Evolutionary conservation across 305 asterid species (phyloP).

Genomic region (Solanum hybrid): DNA sequence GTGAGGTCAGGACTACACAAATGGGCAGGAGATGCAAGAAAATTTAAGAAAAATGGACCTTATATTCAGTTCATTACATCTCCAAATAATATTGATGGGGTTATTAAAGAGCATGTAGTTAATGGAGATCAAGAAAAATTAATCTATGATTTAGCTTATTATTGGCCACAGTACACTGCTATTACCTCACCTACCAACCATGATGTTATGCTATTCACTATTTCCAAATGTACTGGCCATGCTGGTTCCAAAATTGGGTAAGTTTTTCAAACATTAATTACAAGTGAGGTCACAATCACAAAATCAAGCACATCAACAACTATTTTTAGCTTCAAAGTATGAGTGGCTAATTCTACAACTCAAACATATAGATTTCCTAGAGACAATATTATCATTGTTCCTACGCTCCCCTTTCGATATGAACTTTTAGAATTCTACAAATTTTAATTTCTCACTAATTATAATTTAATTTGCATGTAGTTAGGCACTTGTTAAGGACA

Average conservation of each 20-base stretch:
- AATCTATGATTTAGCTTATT: slow-evolving; percentile 37
- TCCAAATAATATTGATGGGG: slow-evolving; percentile 70
- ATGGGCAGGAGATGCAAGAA: slow-evolving; percentile 20
- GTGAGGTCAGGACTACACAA: slow-evolving; percentile 39
- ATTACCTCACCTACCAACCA: slow-evolving; percentile 45
- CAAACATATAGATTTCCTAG: no score
- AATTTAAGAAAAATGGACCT: no score
- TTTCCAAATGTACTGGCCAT: slow-evolving; percentile 82
- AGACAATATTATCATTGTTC: no score
- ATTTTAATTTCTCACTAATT: neutral
- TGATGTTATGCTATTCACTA: slow-evolving; percentile 64
- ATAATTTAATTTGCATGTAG: slow-evolving; percentile 19
- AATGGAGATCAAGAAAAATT: slow-evolving; percentile 33
- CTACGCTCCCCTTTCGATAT: no score
- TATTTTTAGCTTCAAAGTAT: no score
- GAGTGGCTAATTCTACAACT: no score
- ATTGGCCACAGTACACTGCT: slow-evolving; percentile 42
- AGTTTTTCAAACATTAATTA: neutral
- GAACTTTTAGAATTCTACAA: neutral
- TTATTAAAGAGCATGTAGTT: slow-evolving; percentile 40
- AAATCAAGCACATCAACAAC: no score
- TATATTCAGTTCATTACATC: slow-evolving; percentile 31
- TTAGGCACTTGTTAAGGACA: slow-evolving; percentile 64
- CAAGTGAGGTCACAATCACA: no score
- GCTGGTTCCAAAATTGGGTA: slow-evolving; percentile 92